Evolutionary conservation across 208 protist genomes (phyloP).

Genomic region (Leishmania martiniquensis): DNA sequence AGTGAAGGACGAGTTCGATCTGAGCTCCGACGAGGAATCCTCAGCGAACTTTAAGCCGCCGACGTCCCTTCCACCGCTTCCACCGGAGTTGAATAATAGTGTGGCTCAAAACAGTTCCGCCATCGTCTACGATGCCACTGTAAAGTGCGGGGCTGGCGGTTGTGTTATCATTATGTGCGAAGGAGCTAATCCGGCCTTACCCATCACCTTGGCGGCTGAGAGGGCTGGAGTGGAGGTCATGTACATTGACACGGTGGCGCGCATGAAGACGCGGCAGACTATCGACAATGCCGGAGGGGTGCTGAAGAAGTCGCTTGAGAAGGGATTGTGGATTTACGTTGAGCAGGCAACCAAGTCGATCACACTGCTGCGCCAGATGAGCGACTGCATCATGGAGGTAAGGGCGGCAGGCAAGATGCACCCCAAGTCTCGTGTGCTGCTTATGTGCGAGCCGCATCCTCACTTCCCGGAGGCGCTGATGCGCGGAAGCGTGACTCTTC

Average conservation of each 20-base stretch:
- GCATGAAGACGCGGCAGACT: constrained; percentile 87
- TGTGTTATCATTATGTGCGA: constrained; percentile 91
- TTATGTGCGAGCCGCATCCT: constrained; percentile 92
- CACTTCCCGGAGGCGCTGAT: constrained; percentile 88
- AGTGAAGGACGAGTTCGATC: constrained; percentile 80
- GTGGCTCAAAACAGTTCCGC: constrained; percentile 50
- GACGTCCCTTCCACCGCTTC: constrained; percentile 37
- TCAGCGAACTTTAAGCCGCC: constrained; percentile 58
- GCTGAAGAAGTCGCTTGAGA: constrained; percentile 81
- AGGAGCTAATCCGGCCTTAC: constrained; percentile 80
- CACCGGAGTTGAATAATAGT: constrained; percentile 44
- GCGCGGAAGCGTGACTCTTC: constrained; percentile 75
- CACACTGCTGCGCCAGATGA: constrained; percentile 78
- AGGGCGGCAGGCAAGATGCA: constrained; percentile 53
- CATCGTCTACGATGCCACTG: constrained; percentile 66
- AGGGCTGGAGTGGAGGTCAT: constrained; percentile 70
- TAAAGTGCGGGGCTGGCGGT: constrained; percentile 47
- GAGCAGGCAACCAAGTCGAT: constrained; percentile 92
- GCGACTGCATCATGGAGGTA: constrained; percentile 73
- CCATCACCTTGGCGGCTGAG: constrained; percentile 76
- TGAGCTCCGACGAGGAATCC: constrained; percentile 74
- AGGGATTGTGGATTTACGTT: constrained; percentile 90
- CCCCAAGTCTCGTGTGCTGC: constrained; percentile 66
- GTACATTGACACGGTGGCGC: constrained; percentile 89
- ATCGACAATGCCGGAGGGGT: constrained; percentile 72